Base-by-base conservation (phyloP, 306 rosid genomes). In the Acacia acuminata region DNA sequence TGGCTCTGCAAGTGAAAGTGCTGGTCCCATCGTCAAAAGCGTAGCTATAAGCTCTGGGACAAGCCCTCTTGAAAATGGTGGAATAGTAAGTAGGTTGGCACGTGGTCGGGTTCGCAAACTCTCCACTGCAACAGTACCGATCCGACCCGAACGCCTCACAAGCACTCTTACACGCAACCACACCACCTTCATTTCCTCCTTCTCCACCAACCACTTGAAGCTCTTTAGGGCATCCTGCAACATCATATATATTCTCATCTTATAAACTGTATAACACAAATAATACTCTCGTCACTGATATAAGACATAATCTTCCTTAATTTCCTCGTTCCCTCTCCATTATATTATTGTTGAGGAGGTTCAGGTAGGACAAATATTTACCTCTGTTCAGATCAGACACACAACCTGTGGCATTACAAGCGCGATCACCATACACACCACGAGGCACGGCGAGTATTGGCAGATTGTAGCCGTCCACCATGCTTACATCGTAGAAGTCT, bases 1-100 rank as follows among this genome's bases (percentile, higher is more conserved):
- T 77, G 53, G 98, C 98, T 79, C 91, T 94, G 92, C 97, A 94
- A 38, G 97, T 90, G 81, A 93, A 94, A 76, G 93, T 93, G 89
- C 98, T 94, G 16, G 91, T 91, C 69, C 93, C 95, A 82, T 94
- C 98, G 72, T 94, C 97, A 82, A 86, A 94, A 63, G 98, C 97
- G 77, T 91, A 94, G 81, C 98, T 94, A 69, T 94, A 94, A 38
- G 97, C 98, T 76, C 85, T 93, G 16, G 97, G 98, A 85, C 98
- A 94, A 71, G 98, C 98, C 69, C 65, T 73, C 86, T 94, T 94
- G 91, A 94, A 94, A 73, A 94, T 85, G 75, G 93, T 73, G 0
- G 98, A 93, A 76, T 94, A 94, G 40, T 76, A 88, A 16, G 97
- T 90, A 0, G 98, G 98, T 20, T 73, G 88, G 81, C 98, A 94